Percentiles rank a stretch among this genome's conserved stretches.
These are phyloP conservation scores for Aspergillus pseudonomiae DNA, from an alignment of 2,329 filamentous ascomycete species.

Conservation along the genomic window DNA sequence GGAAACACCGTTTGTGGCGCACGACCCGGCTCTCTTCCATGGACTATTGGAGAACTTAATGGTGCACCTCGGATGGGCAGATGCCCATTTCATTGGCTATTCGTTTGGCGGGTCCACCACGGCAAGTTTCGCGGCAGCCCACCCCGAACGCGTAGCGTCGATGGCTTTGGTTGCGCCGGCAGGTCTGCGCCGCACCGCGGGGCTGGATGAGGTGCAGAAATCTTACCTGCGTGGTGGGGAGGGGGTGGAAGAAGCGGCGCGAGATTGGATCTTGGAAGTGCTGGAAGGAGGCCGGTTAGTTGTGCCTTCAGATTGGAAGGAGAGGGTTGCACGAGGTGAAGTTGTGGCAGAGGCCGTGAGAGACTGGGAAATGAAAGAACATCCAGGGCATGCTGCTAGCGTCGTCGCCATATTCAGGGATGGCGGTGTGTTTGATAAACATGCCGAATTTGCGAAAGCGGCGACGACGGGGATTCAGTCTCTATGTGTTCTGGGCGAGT, in stretches of 20 bases:
- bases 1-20: conserved; percentile 50
- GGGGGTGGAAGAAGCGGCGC: conserved; percentile 35
- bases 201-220: conserved; percentile 30
- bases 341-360: conserved; percentile 52
- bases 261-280: conserved; percentile 41
- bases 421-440: conserved; percentile 46
- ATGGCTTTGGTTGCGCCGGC: conserved; percentile 53
- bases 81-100: conserved; percentile 52
- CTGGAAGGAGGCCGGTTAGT: conserved; percentile 50
- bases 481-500: conserved; percentile 41
- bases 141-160: conserved; percentile 34
- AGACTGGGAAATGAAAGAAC: conserved; percentile 53
- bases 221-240: conserved; percentile 27
- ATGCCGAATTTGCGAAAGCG: conserved; percentile 36
- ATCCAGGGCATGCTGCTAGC: conserved; percentile 50
- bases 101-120: conserved; percentile 53
- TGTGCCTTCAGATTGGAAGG: conserved; percentile 50
- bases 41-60: conserved; percentile 45
- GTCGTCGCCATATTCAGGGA: conserved; percentile 54
- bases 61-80: conserved; percentile 44
- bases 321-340: conserved; percentile 45
- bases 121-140: conserved; percentile 41
- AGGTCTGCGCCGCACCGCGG: conserved; percentile 40
- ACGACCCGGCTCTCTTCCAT: conserved; percentile 50
- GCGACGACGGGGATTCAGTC: conserved; percentile 27